These are phyloP conservation scores for Cenchrus fungigraminus DNA, from an alignment of 176 grass and related monocot species.

Conservation along the genomic window DNA sequence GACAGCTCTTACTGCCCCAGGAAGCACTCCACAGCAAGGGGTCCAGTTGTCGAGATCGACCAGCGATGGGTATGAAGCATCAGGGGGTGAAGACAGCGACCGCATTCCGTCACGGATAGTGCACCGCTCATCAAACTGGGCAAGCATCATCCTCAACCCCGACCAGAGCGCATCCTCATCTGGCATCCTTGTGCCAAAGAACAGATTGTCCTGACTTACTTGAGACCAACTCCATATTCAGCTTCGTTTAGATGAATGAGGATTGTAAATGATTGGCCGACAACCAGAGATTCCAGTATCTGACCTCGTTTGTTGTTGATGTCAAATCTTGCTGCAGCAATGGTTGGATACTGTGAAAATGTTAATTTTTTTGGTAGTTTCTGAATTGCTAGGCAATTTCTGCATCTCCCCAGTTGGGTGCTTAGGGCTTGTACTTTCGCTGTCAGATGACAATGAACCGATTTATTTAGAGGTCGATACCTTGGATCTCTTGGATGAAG, in stretches of 20 bases:
- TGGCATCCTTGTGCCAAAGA: slow-evolving; percentile 40
- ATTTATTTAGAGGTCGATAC: slow-evolving; percentile 31
- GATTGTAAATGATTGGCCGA: slow-evolving; percentile 43
- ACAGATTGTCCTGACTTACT: slow-evolving; percentile 45
- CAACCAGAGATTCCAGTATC: slow-evolving; percentile 18
- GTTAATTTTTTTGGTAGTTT: slow-evolving; percentile 16
- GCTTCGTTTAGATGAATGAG: slow-evolving; percentile 44
- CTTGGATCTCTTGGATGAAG: slow-evolving; percentile 16
- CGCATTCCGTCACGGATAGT: slow-evolving; percentile 93
- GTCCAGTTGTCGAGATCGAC: slow-evolving; percentile 83
- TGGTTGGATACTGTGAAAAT: slow-evolving; percentile 27
- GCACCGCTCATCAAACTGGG: slow-evolving; percentile 93
- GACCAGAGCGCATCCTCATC: slow-evolving; percentile 54
- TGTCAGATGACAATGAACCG: slow-evolving; percentile 32
- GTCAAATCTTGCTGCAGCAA: slow-evolving; percentile 23
- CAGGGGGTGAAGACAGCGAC: slow-evolving; percentile 96
- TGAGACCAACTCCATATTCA: slow-evolving; percentile 5
- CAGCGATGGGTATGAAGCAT: slow-evolving; percentile 97
- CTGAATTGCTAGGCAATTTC: slow-evolving; percentile 30
- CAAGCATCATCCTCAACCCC: slow-evolving; percentile 62
- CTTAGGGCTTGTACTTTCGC: slow-evolving; percentile 38
- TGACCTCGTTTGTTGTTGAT: not conserved
- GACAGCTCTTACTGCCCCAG: slow-evolving; percentile 44
- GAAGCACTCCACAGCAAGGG: slow-evolving; percentile 60
- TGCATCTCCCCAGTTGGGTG: not conserved